Base-by-base conservation (phyloP, 2,329 filamentous ascomycete species). In the Colletotrichum cordylinicola region DNA sequence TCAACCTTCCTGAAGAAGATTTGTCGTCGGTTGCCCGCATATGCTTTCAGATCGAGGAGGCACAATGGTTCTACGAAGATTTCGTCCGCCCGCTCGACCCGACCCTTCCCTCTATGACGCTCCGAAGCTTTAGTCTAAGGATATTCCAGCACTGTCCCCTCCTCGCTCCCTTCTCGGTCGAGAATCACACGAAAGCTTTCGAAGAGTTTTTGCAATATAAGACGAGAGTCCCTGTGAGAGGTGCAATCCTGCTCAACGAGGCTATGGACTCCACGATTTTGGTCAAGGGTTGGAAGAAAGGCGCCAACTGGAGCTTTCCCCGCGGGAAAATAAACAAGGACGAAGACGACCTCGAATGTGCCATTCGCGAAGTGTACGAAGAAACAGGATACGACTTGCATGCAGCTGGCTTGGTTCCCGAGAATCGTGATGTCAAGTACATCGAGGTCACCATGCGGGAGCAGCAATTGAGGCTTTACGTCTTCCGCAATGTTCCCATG, bases 61-160 rank as follows among this genome's bases (percentile, higher is more conserved):
- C 97, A 81, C 98, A 99, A 92, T 99, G 97, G 97, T 99, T 98
- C 86, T 99, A 99, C 91, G 97, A 99, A 89, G 97, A 99, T 86
- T 99, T 99, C 83, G 95, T 99, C 84, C 95, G 97, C 64, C 96
- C 96, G 52, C 89, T 97, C 78, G 94, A 98, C 85, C 93, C 96
- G 68, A 90, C 90, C 52, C 90, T 99, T 13, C 97, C 97, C 6
- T 96, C 94, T 71, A 94, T 98, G 89, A 92, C 93, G 61, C 90
- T 99, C 39, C 93, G 95, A 79, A 93, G 90, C 67, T 99, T 99
- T 85, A 96, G 95, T 80, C 89, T 98, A 75, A 92, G 94, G 80
- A 98, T 99, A 80, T 98, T 98, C 84, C 93, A 96, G 80, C 96
- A 98, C 83, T 98, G 96, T 80, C 97, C 97, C 37, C 89, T 98